A percentile compares a stretch with the other conserved stretches of the same genome.
These are phyloP conservation scores for Mycena leptocephala DNA, from an alignment of 768 basidiomycete genomes.

Conservation along the genomic window DNA sequence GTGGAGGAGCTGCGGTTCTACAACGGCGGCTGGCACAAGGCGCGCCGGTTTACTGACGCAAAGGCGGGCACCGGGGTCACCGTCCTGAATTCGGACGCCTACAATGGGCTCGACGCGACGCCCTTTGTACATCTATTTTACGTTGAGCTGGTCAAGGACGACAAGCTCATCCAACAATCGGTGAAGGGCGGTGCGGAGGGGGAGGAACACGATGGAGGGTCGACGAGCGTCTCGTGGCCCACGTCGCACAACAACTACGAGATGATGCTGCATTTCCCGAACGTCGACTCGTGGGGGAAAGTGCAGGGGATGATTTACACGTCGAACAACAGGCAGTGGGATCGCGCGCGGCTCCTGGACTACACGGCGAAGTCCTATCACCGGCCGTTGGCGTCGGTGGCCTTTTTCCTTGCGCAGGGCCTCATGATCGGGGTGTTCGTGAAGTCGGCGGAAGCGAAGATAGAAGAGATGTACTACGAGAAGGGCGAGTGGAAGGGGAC, in stretches of 20 bases:
- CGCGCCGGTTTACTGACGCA: background rate
- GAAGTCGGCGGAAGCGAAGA: background rate
- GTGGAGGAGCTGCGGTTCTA: background rate
- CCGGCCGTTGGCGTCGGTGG: background rate
- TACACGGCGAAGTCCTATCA: background rate
- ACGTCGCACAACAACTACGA: background rate
- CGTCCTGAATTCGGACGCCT: background rate
- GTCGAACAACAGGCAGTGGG: background rate
- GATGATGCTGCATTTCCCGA: background rate
- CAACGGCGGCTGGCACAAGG: background rate
- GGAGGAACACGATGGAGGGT: background rate
- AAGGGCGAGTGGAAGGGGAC: background rate
- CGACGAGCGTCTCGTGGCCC: background rate
- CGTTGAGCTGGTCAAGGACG: background rate
- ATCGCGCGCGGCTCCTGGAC: background rate
- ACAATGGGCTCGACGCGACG: background rate
- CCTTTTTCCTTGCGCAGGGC: background rate
- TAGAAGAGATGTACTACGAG: background rate
- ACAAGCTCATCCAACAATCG: background rate
- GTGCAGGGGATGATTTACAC: background rate
- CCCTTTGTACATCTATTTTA: background rate
- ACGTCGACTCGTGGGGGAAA: background rate
- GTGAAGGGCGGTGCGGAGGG: background rate
- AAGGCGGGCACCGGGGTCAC: background rate
- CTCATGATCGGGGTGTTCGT: background rate